Evolutionary conservation across 345 rosid species (phyloP).

Genomic region (rapeseed (Brassica napus)): DNA sequence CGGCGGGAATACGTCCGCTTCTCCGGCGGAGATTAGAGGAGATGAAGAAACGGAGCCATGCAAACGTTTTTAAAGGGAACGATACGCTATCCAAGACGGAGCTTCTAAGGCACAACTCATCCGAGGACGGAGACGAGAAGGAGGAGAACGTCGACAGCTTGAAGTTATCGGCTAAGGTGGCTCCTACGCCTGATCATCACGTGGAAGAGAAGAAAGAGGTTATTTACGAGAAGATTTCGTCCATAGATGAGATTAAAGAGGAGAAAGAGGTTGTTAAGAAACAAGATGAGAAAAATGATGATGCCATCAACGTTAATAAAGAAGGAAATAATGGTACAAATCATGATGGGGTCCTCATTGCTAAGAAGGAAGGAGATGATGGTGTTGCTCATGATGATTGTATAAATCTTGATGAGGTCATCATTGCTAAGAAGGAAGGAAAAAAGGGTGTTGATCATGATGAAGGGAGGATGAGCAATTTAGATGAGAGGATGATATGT

Average conservation of each 20-base stretch:
- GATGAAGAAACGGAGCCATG: conserved; percentile 41
- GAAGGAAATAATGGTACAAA: not conserved
- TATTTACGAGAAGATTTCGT: conserved; percentile 22
- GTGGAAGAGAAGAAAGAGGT: conserved; percentile 38
- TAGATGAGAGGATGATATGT: conserved; percentile 34
- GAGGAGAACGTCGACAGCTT: conserved; percentile 25
- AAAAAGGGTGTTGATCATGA: conserved; percentile 1
- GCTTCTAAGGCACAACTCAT: conserved; percentile 30
- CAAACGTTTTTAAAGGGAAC: conserved; percentile 37
- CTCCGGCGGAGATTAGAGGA: conserved; percentile 41
- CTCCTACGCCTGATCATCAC: conserved; percentile 29
- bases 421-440: not conserved
- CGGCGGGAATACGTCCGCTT: conserved; percentile 39
- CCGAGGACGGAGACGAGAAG: conserved; percentile 26
- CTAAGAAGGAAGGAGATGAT: conserved; percentile 1
- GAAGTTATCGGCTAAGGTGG: conserved; percentile 36
- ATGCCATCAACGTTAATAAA: conserved; percentile 15
- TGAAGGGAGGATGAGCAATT: conserved; percentile 18
- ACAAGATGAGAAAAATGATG: conserved; percentile 27
- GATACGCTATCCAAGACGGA: conserved; percentile 38
- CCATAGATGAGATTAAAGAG: conserved; percentile 7
- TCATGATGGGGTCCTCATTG: not conserved
- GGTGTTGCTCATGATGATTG: not conserved
- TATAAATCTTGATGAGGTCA: not conserved
- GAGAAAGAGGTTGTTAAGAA: conserved; percentile 30